Base-by-base conservation (phyloP, 768 basidiomycete species). In the Leccinellum rugosiceps region DNA sequence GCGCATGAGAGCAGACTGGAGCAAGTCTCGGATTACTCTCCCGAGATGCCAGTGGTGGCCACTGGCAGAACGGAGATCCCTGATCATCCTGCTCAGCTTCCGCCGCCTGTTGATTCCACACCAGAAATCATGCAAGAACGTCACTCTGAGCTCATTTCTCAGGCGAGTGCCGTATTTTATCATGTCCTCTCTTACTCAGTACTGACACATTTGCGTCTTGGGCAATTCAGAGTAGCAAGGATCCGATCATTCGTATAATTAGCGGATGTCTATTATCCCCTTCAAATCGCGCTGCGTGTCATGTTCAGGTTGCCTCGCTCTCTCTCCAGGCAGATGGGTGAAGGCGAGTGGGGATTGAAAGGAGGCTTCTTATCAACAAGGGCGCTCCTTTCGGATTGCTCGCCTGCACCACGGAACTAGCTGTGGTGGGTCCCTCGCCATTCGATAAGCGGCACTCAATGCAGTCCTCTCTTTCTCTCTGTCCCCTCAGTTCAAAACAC, bases 221-320 rank as follows among this genome's bases (percentile, higher is more conserved):
- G 50, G 25, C 4, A 35, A 57, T 44, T 51, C 23, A 67, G 65
- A 54, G 52, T 25, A 46, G 28, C 53, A 64, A 64, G 50, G 56
- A 31, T 31, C 53, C 64, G 7, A 55, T 69, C 43, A 69, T 65
- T 0, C 67, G 65, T 23, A 38, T 55, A 10, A 55, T 65, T 2
- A 58, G 32, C 3, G 55, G 62, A 26, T 51, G n/a, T 7, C 53
- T 56, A 10, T 60, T 59, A 9, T 50, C 69, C 17, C 62, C 68
- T 23, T 62, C 65, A 9, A 57, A 52, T 14, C 31, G 31, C 3
- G 38, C 50, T 41, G 50, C 26, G 4, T 63, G 64, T 53, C 63
- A 66, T 34, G 50, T 65, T 3, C 45, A 69, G 23, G 62, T 70
- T 13, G 57, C 70, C 21, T 65, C 66, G 10, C 47, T 69, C 13